phyloP scores from a whole-genome alignment of 2,329 filamentous ascomycete species.

The Trichoderma afroharzianum region DNA sequence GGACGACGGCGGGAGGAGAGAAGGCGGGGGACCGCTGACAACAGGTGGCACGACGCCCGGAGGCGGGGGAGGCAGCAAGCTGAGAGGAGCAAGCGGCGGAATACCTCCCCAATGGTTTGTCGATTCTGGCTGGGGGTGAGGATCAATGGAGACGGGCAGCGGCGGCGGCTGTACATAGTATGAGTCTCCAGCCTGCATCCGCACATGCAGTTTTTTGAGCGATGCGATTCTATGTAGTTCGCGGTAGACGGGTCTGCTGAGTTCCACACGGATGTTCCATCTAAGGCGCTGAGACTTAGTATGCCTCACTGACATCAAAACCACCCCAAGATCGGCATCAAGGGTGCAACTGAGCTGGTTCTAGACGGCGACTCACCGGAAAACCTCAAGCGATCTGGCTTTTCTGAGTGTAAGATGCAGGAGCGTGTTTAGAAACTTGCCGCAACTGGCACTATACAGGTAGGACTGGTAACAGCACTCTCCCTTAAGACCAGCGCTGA shows the following conservation, averaged over 20 bases:
- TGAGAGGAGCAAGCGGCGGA: conserved; percentile 20
- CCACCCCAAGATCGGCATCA: background rate
- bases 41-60: conserved; percentile 18
- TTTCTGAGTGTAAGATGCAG: conserved; percentile 55
- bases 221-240: conserved; percentile 52
- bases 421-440: conserved; percentile 62
- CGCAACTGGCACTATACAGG: conserved; percentile 52
- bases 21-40: conserved; percentile 26
- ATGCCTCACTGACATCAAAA: background rate
- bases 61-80: conserved; percentile 20
- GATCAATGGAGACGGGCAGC: conserved; percentile 35
- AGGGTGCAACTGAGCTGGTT: background rate
- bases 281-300: conserved; percentile 22
- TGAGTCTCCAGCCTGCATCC: conserved; percentile 56
- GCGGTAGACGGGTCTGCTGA: conserved; percentile 56
- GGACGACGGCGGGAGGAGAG: conserved; percentile 33
- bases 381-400: conserved; percentile 52
- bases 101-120: conserved; percentile 28
- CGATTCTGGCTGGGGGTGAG: conserved; percentile 31
- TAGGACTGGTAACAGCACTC: conserved; percentile 53
- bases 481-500: conserved; percentile 50
- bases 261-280: conserved; percentile 63
- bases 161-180: conserved; percentile 50
- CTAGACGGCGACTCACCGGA: conserved; percentile 42
- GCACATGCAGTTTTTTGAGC: conserved; percentile 53